phyloP scores from a whole-genome alignment of 768 basidiomycete species.

The Trametes meyenii region DNA sequence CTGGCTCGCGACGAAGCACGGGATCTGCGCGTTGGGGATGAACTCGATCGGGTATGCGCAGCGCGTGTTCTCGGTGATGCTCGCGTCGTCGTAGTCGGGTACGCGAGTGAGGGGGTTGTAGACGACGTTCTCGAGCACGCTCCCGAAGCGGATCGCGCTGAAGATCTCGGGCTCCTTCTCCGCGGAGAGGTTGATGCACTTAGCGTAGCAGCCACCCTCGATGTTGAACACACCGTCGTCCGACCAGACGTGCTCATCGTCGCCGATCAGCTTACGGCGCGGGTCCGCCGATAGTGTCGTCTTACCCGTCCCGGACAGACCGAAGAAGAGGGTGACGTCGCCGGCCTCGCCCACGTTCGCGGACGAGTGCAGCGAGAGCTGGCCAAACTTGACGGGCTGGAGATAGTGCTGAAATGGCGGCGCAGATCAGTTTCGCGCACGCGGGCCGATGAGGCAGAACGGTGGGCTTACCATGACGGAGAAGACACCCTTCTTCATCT shows the following conservation, averaged over 20 bases:
- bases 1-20: slow-evolving; percentile 84
- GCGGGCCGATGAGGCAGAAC: neutral
- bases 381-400: slow-evolving; percentile 97
- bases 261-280: slow-evolving; percentile 90
- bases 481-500: slow-evolving; percentile 99
- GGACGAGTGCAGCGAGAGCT: slow-evolving; percentile 96
- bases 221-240: slow-evolving; percentile 99
- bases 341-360: slow-evolving; percentile 91
- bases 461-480: slow-evolving; percentile 79
- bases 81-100: slow-evolving; percentile 94
- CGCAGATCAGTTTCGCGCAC: slow-evolving; percentile 17
- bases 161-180: slow-evolving; percentile 99
- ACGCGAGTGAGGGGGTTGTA: slow-evolving; percentile 82
- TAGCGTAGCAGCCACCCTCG: slow-evolving; percentile 99
- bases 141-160: slow-evolving; percentile 92
- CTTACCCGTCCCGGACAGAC: slow-evolving; percentile 97
- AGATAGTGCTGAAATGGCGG: slow-evolving; percentile 76
- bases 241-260: slow-evolving; percentile 99
- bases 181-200: slow-evolving; percentile 93
- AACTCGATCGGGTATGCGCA: slow-evolving; percentile 99
- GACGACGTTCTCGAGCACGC: slow-evolving; percentile 98
- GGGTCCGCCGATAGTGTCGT: slow-evolving; percentile 98
- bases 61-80: slow-evolving; percentile 99
- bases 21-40: slow-evolving; percentile 94
- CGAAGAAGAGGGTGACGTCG: slow-evolving; percentile 99